phyloP scores from a whole-genome alignment of 169 alveolate genomes.

The Eimeria sp. region DNA sequence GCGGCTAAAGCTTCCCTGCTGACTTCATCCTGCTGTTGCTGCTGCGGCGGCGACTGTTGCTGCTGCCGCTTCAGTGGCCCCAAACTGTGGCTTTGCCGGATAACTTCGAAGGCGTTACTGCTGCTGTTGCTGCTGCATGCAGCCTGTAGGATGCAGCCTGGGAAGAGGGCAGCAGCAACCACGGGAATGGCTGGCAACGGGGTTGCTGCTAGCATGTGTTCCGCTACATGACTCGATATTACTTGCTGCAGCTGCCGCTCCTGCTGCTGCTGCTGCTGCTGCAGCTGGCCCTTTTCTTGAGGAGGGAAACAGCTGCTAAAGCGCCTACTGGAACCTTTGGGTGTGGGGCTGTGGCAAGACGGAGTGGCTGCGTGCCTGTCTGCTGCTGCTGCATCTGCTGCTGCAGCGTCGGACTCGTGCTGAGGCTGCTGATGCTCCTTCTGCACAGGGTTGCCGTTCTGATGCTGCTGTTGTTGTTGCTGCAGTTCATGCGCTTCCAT shows the following conservation, averaged over 20 bases:
- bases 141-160: slow-evolving; percentile 11
- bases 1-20: slow-evolving; percentile 49
- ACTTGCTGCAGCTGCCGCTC: not conserved
- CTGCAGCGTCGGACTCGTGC: too few species aligned
- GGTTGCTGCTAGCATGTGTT: slow-evolving; percentile 70
- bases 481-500: not conserved
- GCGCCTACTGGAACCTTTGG: slow-evolving; percentile 24
- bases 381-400: slow-evolving; percentile 26
- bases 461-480: slow-evolving; percentile 68
- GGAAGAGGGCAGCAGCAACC: slow-evolving; percentile 64
- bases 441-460: not conserved
- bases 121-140: slow-evolving; percentile 32
- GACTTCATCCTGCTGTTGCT: slow-evolving; percentile 17
- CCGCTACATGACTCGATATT: slow-evolving; percentile 9
- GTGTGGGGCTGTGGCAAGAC: slow-evolving; percentile 7
- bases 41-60: slow-evolving; percentile 58
- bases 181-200: slow-evolving; percentile 30
- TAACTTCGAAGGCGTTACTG: slow-evolving; percentile 54
- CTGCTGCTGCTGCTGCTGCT: slow-evolving; percentile 57
- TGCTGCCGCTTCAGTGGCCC: slow-evolving; percentile 6
- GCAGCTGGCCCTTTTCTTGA: slow-evolving; percentile 17
- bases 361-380: slow-evolving; percentile 51
- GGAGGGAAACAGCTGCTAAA: slow-evolving; percentile 58
- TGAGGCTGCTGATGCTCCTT: not conserved
- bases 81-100: slow-evolving; percentile 24